Conservation (phyloP, 768 basidiomycete species). For the Trichaptum fuscoviolaceum region DNA sequence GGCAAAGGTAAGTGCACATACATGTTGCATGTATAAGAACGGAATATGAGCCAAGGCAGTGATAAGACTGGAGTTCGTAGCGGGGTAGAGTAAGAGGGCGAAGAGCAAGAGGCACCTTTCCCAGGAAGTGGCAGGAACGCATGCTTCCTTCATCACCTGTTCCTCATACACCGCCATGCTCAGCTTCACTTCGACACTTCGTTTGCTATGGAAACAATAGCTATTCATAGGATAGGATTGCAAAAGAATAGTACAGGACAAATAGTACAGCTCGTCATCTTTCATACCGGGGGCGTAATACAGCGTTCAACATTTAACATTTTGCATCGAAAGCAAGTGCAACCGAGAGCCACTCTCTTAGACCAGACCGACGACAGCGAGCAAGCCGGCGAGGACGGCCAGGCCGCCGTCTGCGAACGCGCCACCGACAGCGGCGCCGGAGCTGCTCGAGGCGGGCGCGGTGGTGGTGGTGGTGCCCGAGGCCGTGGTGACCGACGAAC, state of each 20-base stretch:
- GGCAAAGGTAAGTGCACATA: too few species aligned
- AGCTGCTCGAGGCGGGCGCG: neutral
- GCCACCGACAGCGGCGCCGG: too few species aligned
- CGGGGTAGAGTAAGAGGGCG: too few species aligned
- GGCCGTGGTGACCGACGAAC: neutral
- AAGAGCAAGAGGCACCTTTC: neutral
- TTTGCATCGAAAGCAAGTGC: too few species aligned
- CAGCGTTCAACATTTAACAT: neutral
- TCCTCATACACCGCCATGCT: neutral
- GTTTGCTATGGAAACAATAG: neutral
- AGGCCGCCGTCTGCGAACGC: neutral
- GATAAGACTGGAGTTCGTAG: too few species aligned
- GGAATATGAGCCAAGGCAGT: too few species aligned
- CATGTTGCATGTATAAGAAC: too few species aligned
- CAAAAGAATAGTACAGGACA: neutral
- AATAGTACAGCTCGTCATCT: neutral
- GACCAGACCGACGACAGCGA: neutral
- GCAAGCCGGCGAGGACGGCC: neutral
- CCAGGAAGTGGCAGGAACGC: neutral
- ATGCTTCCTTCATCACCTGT: neutral
- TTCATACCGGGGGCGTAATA: neutral
- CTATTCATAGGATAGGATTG: neutral
- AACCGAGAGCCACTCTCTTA: neutral
- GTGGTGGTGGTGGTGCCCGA: neutral
- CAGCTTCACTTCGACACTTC: neutral